Percentiles rank a stretch among this genome's conserved stretches.
phyloP scores from a whole-genome alignment of 1,284 basidiomycete species.

The Sporisorium graminicola region DNA sequence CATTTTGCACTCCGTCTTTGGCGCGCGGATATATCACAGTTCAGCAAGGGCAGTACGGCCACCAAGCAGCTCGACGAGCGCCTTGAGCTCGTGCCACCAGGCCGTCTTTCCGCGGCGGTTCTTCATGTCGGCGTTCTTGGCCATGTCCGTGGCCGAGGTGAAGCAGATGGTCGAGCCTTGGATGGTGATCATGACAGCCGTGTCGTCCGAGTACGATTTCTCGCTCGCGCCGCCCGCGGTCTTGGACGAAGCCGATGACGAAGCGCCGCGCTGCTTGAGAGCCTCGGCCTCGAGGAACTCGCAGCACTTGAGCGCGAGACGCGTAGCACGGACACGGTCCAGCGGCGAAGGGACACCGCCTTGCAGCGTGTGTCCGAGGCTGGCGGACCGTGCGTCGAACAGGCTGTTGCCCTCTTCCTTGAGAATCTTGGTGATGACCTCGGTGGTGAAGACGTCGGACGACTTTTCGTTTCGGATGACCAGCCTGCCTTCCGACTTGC shows the following conservation, averaged over 20 bases:
- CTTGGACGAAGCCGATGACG: conserved; percentile 49
- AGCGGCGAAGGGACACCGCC: conserved; percentile 93
- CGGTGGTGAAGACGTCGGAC: conserved; percentile 89
- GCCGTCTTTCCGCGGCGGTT: conserved; percentile 82
- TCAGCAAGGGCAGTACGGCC: conserved; percentile 52
- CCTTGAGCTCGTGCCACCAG: conserved; percentile 79
- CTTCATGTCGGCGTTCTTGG: conserved; percentile 87
- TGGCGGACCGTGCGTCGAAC: conserved; percentile 94
- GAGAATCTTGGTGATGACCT: conserved; percentile 92
- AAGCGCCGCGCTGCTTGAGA: conserved; percentile 59
- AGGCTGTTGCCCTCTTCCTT: conserved; percentile 89
- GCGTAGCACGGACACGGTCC: conserved; percentile 90
- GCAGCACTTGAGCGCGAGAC: conserved; percentile 92
- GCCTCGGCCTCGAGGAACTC: conserved; percentile 89
- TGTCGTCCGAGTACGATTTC: conserved; percentile 71
- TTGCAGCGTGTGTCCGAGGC: conserved; percentile 95
- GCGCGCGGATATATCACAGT: conserved; percentile 16
- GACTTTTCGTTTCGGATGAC: conserved; percentile 85
- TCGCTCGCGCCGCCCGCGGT: conserved; percentile 66
- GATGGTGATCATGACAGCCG: conserved; percentile 91
- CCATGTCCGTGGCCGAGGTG: conserved; percentile 86
- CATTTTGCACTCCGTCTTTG: neutral
- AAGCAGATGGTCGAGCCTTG: conserved; percentile 83
- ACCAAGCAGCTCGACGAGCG: conserved; percentile 59
- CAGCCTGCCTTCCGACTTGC: conserved; percentile 90